These are phyloP conservation scores for Coemansia sp. DNA, from an alignment of 192 early-diverging fungal genomes.

Conservation along the genomic window DNA sequence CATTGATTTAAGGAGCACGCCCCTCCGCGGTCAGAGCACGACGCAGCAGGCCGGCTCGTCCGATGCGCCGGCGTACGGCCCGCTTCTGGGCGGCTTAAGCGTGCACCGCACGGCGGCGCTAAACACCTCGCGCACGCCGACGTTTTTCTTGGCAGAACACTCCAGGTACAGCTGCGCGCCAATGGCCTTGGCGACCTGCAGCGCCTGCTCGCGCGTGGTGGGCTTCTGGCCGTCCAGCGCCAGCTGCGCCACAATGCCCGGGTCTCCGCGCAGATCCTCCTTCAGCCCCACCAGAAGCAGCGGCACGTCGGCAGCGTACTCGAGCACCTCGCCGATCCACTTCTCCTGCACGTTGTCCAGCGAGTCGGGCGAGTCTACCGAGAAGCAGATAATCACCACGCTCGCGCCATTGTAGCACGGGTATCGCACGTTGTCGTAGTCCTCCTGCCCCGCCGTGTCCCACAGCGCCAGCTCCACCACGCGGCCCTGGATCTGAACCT, in stretches of 20 bases:
- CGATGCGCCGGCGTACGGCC: constrained; percentile 5
- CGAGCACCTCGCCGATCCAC: constrained; percentile 40
- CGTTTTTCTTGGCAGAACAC: constrained; percentile 78
- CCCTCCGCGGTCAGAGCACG: constrained; percentile 22
- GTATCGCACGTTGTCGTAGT: constrained; percentile 90
- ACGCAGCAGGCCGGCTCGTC: constrained; percentile 26
- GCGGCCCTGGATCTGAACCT: constrained; percentile 82
- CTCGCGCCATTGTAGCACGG: constrained; percentile 88
- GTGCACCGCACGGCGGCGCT: constrained; percentile 57
- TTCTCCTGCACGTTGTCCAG: constrained; percentile 70
- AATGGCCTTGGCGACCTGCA: constrained; percentile 74
- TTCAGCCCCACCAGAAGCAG: constrained; percentile 43
- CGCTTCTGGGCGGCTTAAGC: constrained; percentile 11
- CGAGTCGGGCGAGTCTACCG: constrained; percentile 79
- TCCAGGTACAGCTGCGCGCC: constrained; percentile 86
- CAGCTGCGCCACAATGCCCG: constrained; percentile 32
- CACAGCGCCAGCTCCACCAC: constrained; percentile 86
- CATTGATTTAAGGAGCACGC: too few relatives aligned
- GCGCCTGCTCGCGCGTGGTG: constrained; percentile 55
- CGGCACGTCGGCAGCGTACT: constrained; percentile 33
- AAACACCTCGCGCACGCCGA: constrained; percentile 85
- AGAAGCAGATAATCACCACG: constrained; percentile 90
- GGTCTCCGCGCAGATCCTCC: constrained; percentile 46
- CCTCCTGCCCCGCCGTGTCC: constrained; percentile 97
- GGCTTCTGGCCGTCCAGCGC: constrained; percentile 41